Percentiles rank a stretch among this genome's conserved stretches.
Evolutionary conservation across 805 yeast genomes (phyloP).

Genomic region (Candida argentea): DNA sequence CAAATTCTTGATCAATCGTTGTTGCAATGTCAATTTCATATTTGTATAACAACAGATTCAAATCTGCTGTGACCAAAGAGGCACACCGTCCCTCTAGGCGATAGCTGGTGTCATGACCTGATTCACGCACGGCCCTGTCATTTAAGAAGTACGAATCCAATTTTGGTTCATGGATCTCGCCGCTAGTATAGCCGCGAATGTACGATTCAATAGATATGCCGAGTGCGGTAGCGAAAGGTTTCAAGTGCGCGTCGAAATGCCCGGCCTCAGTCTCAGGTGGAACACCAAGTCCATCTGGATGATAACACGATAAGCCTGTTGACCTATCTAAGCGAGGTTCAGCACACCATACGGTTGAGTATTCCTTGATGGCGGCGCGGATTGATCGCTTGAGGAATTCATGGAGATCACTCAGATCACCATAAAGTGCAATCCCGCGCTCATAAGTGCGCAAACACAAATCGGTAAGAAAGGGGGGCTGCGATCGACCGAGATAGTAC

Average conservation of each 20-base stretch:
- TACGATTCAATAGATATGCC: constrained; percentile 51
- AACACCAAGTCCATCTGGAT: constrained; percentile 84
- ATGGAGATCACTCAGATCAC: constrained; percentile 14
- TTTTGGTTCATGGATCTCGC: constrained; percentile 60
- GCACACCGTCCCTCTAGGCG: constrained; percentile 88
- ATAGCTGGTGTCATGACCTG: constrained; percentile 93
- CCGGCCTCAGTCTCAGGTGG: constrained; percentile 95
- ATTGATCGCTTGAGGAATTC: constrained; percentile 59
- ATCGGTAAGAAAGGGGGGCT: constrained; percentile 94
- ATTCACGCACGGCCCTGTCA: constrained; percentile 91
- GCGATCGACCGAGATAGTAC: constrained; percentile 84
- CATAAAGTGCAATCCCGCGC: constrained; percentile 33
- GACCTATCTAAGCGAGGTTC: constrained; percentile 61
- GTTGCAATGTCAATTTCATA: constrained; percentile 79
- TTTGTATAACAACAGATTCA: constrained; percentile 77
- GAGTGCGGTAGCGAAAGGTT: constrained; percentile 60
- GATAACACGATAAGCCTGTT: constrained; percentile 81
- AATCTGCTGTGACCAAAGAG: constrained; percentile 79
- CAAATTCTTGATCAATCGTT: constrained; percentile 47
- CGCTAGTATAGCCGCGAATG: constrained; percentile 51
- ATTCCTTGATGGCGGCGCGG: constrained; percentile 79
- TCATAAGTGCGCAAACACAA: constrained; percentile 68
- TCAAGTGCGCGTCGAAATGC: constrained; percentile 67
- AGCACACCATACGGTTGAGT: constrained; percentile 68
- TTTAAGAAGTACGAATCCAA: constrained; percentile 83